Percentiles rank a stretch among this genome's conserved stretches.
These are phyloP conservation scores for Ophiostoma montium DNA, from an alignment of 2,329 filamentous ascomycete genomes.

Conservation along the genomic window DNA sequence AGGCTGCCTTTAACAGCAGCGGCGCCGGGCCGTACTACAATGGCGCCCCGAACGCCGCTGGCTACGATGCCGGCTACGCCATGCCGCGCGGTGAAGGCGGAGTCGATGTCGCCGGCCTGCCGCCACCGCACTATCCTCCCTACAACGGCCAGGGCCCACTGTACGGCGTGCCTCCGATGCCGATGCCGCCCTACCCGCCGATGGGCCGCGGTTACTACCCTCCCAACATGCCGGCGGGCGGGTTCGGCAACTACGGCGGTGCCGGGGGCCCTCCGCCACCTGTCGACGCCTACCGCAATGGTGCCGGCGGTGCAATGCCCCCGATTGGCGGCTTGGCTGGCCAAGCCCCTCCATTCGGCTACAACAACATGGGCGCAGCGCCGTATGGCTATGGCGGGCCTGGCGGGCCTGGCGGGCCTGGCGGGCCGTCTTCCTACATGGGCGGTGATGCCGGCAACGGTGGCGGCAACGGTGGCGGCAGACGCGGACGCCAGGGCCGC, in stretches of 20 bases:
- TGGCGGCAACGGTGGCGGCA: conserved; percentile 39
- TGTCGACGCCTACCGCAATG: conserved; percentile 42
- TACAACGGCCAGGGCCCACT: conserved; percentile 6
- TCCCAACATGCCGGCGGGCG: conserved; percentile 36
- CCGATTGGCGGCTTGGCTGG: conserved; percentile 18
- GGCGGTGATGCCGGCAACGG: conserved; percentile 41
- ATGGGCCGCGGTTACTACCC: conserved; percentile 39
- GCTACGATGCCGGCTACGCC: conserved; percentile 38
- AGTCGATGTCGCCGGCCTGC: conserved; percentile 7
- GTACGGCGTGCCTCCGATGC: conserved; percentile 22
- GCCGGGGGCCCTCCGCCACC: conserved; percentile 22
- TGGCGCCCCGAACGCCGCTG: conserved; percentile 25
- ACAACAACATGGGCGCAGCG: conserved; percentile 31
- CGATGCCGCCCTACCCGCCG: conserved; percentile 38
- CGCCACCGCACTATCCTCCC: conserved; percentile 6
- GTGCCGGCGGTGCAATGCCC: conserved; percentile 31
- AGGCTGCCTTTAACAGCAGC: conserved; percentile 6
- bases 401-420: conserved; percentile 9
- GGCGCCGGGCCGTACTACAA: conserved; percentile 37
- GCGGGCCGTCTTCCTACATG: conserved; percentile 34
- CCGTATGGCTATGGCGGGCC: conserved; percentile 31
- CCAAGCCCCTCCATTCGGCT: conserved; percentile 28
- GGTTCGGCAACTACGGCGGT: conserved; percentile 30
- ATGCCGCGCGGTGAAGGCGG: conserved; percentile 37
- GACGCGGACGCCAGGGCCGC: conserved; percentile 39